Percentiles rank a stretch among this genome's conserved stretches.
Evolutionary conservation across 2,329 filamentous ascomycete genomes (phyloP).

Genomic region (Colletotrichum shisoi): DNA sequence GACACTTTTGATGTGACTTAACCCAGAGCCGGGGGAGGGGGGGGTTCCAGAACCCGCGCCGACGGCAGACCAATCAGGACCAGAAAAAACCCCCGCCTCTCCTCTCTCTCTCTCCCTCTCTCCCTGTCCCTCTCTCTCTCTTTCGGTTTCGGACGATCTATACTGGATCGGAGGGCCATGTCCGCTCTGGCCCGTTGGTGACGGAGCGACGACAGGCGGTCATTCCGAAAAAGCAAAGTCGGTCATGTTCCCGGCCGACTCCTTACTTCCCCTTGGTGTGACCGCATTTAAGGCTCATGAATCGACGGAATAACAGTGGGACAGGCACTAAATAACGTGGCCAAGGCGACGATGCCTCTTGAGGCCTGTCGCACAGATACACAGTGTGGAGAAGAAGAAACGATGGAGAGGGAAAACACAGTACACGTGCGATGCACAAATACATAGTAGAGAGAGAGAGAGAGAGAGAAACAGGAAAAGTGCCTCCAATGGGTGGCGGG

Average conservation of each 20-base stretch:
- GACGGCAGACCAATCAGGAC: slow-evolving; percentile 10
- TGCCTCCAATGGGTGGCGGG: not conserved
- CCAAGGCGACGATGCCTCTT: too few species aligned
- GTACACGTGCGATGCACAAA: too few species aligned
- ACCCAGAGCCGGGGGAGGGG: not conserved
- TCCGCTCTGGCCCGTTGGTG: not conserved
- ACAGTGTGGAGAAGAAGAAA: too few species aligned
- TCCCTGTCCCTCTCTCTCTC: too few species aligned
- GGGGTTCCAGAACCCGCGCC: slow-evolving; percentile 17
- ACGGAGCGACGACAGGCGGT: too few species aligned
- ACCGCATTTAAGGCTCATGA: slow-evolving; percentile 6
- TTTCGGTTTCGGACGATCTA: slow-evolving; percentile 1
- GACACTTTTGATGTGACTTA: slow-evolving; percentile 18
- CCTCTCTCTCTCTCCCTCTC: too few species aligned
- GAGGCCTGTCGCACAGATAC: too few species aligned
- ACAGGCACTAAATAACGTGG: too few species aligned
- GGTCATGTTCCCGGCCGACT: not conserved
- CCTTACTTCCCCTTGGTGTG: not conserved
- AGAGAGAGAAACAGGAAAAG: too few species aligned
- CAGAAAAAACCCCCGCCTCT: too few species aligned
- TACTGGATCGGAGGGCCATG: not conserved
- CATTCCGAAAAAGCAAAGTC: not conserved
- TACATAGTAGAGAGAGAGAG: too few species aligned
- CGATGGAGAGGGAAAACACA: too few species aligned
- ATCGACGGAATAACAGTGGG: slow-evolving; percentile 13